Conservation (phyloP, 164 flowering plant species). For the Paratinospora sagittata region DNA sequence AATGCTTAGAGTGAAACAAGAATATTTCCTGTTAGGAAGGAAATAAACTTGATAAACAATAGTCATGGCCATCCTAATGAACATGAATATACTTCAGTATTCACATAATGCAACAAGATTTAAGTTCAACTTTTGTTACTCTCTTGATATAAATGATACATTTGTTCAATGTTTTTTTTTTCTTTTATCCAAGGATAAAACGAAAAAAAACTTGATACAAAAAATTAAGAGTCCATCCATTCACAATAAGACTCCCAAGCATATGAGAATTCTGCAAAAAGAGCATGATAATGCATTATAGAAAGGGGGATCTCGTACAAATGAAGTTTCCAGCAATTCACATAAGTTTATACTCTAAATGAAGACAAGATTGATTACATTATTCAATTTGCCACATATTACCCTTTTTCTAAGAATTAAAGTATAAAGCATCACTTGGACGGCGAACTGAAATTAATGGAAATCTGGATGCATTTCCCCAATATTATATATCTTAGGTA, state of each 20-base stretch:
- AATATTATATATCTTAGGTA: background rate
- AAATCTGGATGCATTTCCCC: background rate
- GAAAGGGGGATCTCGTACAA: background rate
- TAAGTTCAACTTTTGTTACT: background rate
- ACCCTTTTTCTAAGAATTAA: background rate
- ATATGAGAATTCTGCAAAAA: background rate
- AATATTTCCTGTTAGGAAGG: background rate
- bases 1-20: background rate
- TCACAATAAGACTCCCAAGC: no score
- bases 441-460: background rate
- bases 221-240: background rate
- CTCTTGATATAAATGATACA: background rate
- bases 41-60: background rate
- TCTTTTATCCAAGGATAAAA: background rate
- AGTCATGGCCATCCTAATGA: background rate
- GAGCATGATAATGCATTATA: background rate
- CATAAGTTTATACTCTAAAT: background rate
- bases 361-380: background rate
- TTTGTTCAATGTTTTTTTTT: no score
- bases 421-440: background rate
- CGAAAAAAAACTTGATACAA: background rate
- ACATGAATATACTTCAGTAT: background rate
- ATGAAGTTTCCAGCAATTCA: background rate
- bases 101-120: background rate
- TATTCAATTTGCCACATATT: background rate